Conservation (phyloP, 2,329 filamentous ascomycete species). For the Lecanicillium sp. region DNA sequence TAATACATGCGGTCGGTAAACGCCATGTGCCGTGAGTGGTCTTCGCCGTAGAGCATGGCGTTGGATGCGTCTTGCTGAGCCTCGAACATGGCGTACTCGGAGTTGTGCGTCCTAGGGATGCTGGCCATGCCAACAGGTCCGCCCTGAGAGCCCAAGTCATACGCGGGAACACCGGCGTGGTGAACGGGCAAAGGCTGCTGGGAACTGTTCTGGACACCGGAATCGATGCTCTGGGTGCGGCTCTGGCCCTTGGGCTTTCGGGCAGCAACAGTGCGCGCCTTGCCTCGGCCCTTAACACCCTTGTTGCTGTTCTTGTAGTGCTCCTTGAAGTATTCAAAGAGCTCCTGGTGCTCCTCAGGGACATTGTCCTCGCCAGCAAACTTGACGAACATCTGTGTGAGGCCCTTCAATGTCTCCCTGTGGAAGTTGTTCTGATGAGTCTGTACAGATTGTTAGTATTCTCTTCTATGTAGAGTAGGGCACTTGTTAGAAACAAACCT, state of each 20-base stretch:
- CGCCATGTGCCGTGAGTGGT: constrained; percentile 29
- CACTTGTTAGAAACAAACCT: constrained; percentile 24
- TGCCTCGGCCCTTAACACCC: constrained; percentile 92
- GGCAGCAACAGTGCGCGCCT: constrained; percentile 58
- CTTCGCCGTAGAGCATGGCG: constrained; percentile 36
- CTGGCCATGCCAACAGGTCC: constrained; percentile 18
- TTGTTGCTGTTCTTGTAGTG: constrained; percentile 99
- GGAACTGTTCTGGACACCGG: constrained; percentile 16
- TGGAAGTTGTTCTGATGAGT: constrained; percentile 95
- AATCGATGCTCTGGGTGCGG: constrained; percentile 15
- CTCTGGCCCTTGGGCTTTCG: constrained; percentile 20
- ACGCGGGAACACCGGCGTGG: constrained; percentile 20
- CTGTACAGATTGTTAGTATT: constrained; percentile 20
- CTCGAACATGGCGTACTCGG: constrained; percentile 37
- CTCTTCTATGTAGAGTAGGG: neutral
- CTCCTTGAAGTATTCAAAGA: constrained; percentile 75
- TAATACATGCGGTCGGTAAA: constrained; percentile 37
- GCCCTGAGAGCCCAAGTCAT: constrained; percentile 21
- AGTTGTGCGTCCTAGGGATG: constrained; percentile 22
- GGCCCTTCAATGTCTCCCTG: constrained; percentile 56
- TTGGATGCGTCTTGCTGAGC: constrained; percentile 31
- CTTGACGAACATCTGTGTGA: constrained; percentile 63
- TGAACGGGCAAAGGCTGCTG: constrained; percentile 22
- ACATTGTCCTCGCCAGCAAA: constrained; percentile 49
- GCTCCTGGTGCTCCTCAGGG: constrained; percentile 59